Evolutionary conservation across 169 alveolate genomes (phyloP).

Genomic region (Blepharisma undulans): DNA sequence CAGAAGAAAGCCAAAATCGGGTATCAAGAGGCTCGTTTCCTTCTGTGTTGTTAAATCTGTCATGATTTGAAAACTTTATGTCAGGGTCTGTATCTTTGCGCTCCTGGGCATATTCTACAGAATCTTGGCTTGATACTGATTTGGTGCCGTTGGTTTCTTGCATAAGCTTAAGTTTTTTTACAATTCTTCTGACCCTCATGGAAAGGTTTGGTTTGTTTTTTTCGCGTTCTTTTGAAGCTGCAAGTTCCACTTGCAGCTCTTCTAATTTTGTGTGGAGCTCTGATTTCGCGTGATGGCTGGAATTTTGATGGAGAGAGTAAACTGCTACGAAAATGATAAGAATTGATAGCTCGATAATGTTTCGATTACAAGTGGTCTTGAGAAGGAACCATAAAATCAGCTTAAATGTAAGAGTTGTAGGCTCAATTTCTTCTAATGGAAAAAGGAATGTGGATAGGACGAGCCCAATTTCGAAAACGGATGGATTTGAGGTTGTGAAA

Average conservation of each 20-base stretch:
- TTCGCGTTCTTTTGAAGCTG: neutral
- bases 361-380: neutral
- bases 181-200: neutral
- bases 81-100: neutral
- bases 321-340: neutral
- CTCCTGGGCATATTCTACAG: neutral
- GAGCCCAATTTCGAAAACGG: neutral
- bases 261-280: neutral
- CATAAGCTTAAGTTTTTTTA: neutral
- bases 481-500: neutral
- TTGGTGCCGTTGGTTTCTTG: neutral
- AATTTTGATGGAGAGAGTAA: neutral
- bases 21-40: neutral
- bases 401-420: neutral
- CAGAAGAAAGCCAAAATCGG: neutral
- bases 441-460: neutral
- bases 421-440: neutral
- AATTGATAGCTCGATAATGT: neutral
- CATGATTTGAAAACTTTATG: neutral
- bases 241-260: neutral
- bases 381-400: neutral
- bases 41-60: neutral
- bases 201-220: neutral
- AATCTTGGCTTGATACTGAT: neutral
- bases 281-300: neutral